These are phyloP conservation scores for Gaeumannomyces tritici DNA, from an alignment of 2,329 filamentous ascomycete genomes.

Conservation along the genomic window DNA sequence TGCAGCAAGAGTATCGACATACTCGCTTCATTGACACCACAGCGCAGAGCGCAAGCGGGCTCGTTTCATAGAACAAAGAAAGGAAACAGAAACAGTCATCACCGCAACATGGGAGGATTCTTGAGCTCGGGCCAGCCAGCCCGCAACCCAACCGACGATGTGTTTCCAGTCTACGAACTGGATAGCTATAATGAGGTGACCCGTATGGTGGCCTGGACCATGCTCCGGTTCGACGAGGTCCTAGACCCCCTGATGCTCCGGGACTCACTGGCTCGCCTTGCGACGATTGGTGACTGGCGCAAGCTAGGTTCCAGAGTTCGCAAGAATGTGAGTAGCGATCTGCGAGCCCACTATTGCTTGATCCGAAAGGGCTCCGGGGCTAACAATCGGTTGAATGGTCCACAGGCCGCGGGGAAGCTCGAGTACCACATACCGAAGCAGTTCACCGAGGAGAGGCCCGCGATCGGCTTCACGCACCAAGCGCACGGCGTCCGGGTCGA, in stretches of 20 bases:
- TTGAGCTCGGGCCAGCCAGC: constrained; percentile 2
- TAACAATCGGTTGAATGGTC: not conserved
- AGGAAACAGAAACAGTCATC: not conserved
- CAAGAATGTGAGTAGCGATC: constrained; percentile 18
- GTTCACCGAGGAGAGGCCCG: constrained; percentile 23
- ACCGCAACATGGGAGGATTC: not conserved
- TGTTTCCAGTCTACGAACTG: constrained; percentile 21
- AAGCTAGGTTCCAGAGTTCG: constrained; percentile 34
- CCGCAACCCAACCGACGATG: constrained; percentile 13
- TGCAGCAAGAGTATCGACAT: not conserved
- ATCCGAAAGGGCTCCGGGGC: not conserved
- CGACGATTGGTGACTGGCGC: constrained; percentile 34
- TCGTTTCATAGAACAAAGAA: not conserved
- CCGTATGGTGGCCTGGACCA: constrained; percentile 22
- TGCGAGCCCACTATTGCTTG: not conserved
- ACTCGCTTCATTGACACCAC: not conserved
- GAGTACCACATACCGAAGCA: constrained; percentile 21
- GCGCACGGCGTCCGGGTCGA: constrained; percentile 23
- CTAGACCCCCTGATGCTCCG: constrained; percentile 30
- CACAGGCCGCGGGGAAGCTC: constrained; percentile 13
- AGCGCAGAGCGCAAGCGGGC: not conserved
- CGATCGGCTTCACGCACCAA: constrained; percentile 28
- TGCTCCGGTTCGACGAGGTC: constrained; percentile 33
- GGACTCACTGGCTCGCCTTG: constrained; percentile 22
- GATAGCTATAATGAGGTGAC: constrained; percentile 14